These are phyloP conservation scores for Venturia effusa DNA, from an alignment of 2,329 filamentous ascomycete species.

Conservation along the genomic window DNA sequence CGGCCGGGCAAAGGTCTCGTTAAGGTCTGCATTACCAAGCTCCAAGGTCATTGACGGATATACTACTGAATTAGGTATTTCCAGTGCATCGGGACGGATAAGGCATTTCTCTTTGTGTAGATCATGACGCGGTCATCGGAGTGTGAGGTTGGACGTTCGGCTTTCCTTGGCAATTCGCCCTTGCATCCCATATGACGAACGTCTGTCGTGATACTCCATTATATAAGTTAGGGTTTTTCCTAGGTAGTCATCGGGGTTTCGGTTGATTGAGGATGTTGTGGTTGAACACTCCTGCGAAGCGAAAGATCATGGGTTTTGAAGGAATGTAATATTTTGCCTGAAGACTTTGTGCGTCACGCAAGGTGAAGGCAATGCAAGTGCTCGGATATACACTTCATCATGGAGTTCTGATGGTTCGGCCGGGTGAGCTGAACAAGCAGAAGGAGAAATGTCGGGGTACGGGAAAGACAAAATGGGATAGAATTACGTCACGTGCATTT, in stretches of 20 bases:
- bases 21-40: neutral
- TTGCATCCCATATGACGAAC: neutral
- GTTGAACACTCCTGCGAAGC: neutral
- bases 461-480: neutral
- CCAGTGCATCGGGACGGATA: too few species aligned
- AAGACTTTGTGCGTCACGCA: neutral
- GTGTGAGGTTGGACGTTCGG: neutral
- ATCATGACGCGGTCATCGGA: neutral
- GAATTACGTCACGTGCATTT: neutral
- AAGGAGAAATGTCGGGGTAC: too few species aligned
- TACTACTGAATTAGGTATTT: neutral
- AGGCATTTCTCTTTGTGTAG: neutral
- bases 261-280: too few species aligned
- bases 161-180: neutral
- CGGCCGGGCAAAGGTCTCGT: too few species aligned
- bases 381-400: neutral
- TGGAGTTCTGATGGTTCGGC: neutral
- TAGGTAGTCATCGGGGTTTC: too few species aligned
- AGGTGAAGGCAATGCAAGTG: neutral
- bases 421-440: too few species aligned
- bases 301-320: neutral
- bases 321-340: neutral
- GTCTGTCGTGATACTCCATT: too few species aligned
- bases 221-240: too few species aligned
- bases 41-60: neutral